Evolutionary conservation across 805 yeast genomes (phyloP), one percentile per base, ranked within the genome.

Genomic region (Cyberlindnera xylosilytica): DNA sequence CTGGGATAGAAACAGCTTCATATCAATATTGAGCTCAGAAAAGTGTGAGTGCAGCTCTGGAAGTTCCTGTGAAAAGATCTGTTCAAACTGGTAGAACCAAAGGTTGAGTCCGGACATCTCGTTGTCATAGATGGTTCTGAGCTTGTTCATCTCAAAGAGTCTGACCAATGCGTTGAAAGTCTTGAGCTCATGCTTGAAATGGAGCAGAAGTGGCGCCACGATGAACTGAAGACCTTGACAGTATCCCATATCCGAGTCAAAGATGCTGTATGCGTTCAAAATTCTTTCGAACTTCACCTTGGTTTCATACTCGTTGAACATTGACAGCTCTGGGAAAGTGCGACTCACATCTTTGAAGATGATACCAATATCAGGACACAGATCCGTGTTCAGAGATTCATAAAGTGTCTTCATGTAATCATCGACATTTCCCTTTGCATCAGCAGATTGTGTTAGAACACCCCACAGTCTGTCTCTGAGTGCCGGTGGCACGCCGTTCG

Each of bases 141-240:
- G 68, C 44, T 64, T 77, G 51, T 79, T 80, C 36, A 74, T 65
- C 48, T 80, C 83, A 81, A 81, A 77, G 29, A 80, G 64, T 35
- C 73, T 70, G 20, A 78, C 72, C 44, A 81, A 63, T 10, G 76
- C 68, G 57, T 68, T 80, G 60, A 73, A 80, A 15, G 70, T 79
- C 37, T 54, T 51, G 51, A 65, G 60, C 56, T 57, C 68, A 49
- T 56, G 35, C 34, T 54, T 54, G 59, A 66, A 66, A 42, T 70
- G 72, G 53, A 69, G 69, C 45, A 74, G 66, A 29, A 80, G 62
- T 4, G 80, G 78, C 2, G 83, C 84, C 11, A 79, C 83, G 34
- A 80, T 62, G 52, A 81, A 81, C 20, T 81, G 71, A 16, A 81
- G 62, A 6, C 87, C 87, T 57, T 80, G 87, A 56, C 87, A 80